Evolutionary conservation across 164 flowering plant genomes (phyloP).

Genomic region (Vitis rupestris): DNA sequence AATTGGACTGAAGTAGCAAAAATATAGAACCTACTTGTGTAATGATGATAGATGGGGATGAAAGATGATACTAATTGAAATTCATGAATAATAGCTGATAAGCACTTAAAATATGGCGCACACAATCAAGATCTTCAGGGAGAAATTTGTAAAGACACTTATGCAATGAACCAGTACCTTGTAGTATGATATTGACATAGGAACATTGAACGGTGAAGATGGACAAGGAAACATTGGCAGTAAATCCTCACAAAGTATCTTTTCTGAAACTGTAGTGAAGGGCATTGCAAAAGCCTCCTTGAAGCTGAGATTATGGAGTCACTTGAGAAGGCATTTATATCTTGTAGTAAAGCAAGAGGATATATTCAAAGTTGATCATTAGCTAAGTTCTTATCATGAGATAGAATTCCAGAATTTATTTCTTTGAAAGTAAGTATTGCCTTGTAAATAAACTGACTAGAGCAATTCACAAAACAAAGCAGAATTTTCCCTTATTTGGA

Average conservation of each 20-base stretch:
- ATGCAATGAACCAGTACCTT: constrained; percentile 44
- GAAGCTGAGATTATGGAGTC: constrained; percentile 54
- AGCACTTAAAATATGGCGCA: neutral
- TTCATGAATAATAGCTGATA: too few species aligned
- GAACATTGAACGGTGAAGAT: constrained; percentile 40
- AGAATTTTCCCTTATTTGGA: neutral
- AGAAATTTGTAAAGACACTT: neutral
- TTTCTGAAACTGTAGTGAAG: constrained; percentile 62
- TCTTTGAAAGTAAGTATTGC: too few species aligned
- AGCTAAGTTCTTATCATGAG: too few species aligned
- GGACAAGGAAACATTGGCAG: constrained; percentile 65
- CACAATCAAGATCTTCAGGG: too few species aligned
- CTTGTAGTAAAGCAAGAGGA: neutral
- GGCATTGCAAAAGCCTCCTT: constrained; percentile 87
- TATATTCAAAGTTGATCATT: too few species aligned
- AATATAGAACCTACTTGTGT: too few species aligned
- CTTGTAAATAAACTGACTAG: too few species aligned
- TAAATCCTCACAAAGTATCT: constrained; percentile 60
- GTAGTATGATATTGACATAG: constrained; percentile 71
- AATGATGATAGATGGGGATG: too few species aligned
- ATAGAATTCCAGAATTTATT: too few species aligned
- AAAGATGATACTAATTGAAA: neutral
- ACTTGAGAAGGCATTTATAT: constrained; percentile 8
- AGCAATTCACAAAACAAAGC: too few species aligned
- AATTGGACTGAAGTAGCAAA: neutral